phyloP scores from a whole-genome alignment of 441 rosid species.

The Aquilaria agallochum region DNA sequence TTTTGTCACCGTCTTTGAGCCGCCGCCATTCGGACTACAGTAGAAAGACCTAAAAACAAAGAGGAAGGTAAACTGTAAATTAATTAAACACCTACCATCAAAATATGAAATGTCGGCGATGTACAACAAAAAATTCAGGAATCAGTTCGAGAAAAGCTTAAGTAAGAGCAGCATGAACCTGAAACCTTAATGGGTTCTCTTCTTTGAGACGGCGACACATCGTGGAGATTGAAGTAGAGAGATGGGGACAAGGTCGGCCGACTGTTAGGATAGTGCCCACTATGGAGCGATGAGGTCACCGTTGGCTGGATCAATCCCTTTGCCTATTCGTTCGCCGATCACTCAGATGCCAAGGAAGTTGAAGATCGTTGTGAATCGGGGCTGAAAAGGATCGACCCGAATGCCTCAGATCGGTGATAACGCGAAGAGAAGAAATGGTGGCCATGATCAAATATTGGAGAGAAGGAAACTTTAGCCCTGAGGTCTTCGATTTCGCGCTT shows the following conservation, averaged over 20 bases:
- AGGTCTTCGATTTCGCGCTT: conserved; percentile 83
- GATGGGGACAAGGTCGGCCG: not conserved
- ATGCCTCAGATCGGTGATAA: too few relatives aligned
- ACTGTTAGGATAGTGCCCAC: too few relatives aligned
- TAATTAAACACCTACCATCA: not conserved
- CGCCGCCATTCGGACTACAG: conserved; percentile 69
- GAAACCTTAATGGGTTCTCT: conserved; percentile 89
- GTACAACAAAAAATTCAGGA: too few relatives aligned
- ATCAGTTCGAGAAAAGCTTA: conserved; percentile 1
- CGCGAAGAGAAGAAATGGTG: conserved; percentile 3
- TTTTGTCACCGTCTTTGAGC: conserved; percentile 78
- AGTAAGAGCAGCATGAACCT: conserved; percentile 33
- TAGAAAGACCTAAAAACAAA: not conserved
- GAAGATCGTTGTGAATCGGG: too few relatives aligned
- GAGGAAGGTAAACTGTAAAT: not conserved
- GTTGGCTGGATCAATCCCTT: too few relatives aligned
- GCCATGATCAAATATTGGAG: conserved; percentile 41
- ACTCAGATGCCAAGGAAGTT: too few relatives aligned
- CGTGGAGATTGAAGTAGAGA: conserved; percentile 21
- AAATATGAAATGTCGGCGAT: not conserved
- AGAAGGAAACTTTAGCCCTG: conserved; percentile 63
- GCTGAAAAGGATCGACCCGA: too few relatives aligned
- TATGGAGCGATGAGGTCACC: too few relatives aligned
- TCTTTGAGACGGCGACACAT: conserved; percentile 42
- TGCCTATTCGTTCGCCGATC: too few relatives aligned